A percentile compares a stretch with the other conserved stretches of the same genome.
phyloP scores from a whole-genome alignment of 352 stramenopile species.

The Phytophthora aleatoria region DNA sequence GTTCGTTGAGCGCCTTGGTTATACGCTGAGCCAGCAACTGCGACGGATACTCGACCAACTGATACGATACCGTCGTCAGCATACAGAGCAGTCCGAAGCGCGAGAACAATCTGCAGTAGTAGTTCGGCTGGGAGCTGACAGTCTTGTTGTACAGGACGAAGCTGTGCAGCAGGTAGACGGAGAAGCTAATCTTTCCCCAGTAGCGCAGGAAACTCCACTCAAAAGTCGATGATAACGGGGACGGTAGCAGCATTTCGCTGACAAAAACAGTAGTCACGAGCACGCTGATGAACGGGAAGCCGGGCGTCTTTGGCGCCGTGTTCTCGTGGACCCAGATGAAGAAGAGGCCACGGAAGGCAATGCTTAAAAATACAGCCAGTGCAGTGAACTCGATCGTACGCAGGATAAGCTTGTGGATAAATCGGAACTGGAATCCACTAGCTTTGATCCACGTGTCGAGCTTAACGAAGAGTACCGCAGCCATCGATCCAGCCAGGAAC shows the following conservation, averaged over 20 bases:
- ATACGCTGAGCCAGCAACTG: constrained; percentile 51
- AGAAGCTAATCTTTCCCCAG: constrained; percentile 53
- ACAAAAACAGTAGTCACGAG: constrained; percentile 38
- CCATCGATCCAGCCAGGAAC: constrained; percentile 47
- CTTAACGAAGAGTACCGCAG: constrained; percentile 41
- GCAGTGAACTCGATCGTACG: constrained; percentile 27
- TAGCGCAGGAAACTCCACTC: constrained; percentile 51
- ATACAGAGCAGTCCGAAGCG: constrained; percentile 36
- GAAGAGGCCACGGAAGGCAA: constrained; percentile 38
- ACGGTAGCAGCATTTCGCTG: constrained; percentile 44
- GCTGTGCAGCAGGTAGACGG: constrained; percentile 53
- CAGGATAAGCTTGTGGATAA: constrained; percentile 22
- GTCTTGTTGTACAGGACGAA: constrained; percentile 39
- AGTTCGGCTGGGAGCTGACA: constrained; percentile 32
- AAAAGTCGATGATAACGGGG: constrained; percentile 36
- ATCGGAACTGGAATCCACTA: constrained; percentile 34
- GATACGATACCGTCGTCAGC: constrained; percentile 40
- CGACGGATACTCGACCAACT: constrained; percentile 58
- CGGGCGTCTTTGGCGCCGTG: constrained; percentile 19
- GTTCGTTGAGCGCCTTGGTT: constrained; percentile 34
- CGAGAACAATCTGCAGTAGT: constrained; percentile 43
- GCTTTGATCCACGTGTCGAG: constrained; percentile 35
- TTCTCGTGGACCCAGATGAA: constrained; percentile 51
- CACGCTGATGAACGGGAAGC: constrained; percentile 43
- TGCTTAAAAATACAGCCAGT: constrained; percentile 38